These are phyloP conservation scores for Dysphania ambrosioides DNA, from an alignment of 148 eudicot species.

Conservation along the genomic window DNA sequence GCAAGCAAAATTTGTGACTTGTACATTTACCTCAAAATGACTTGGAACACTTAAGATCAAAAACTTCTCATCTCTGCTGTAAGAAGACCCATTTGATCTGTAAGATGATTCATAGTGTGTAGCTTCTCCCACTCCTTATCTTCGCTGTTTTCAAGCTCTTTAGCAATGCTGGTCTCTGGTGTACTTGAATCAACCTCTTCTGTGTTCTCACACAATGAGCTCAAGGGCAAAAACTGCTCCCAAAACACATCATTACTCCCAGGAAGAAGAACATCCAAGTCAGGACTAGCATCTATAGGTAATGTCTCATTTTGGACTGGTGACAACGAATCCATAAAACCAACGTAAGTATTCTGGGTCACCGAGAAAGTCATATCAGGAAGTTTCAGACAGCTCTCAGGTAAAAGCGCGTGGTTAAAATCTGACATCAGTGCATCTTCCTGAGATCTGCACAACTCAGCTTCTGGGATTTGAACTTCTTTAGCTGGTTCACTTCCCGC, in stretches of 20 bases:
- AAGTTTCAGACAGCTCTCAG: slow-evolving; percentile 23
- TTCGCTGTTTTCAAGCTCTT: slow-evolving; percentile 35
- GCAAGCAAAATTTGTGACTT: slow-evolving; percentile 1
- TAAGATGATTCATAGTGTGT: slow-evolving; percentile 48
- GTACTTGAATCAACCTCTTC: slow-evolving; percentile 45
- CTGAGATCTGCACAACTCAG: slow-evolving; percentile 20
- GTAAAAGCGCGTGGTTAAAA: slow-evolving; percentile 24
- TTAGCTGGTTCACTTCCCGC: slow-evolving; percentile 19
- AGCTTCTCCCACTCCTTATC: slow-evolving; percentile 44
- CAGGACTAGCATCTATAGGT: slow-evolving; percentile 32
- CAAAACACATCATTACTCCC: slow-evolving; percentile 77
- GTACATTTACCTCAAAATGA: slow-evolving; percentile 23
- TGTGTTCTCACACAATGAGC: slow-evolving; percentile 38
- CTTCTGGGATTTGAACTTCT: slow-evolving; percentile 30
- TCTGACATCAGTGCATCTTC: slow-evolving; percentile 28
- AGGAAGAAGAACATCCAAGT: slow-evolving; percentile 48
- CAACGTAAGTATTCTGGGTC: slow-evolving; percentile 27
- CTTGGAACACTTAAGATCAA: slow-evolving; percentile 24
- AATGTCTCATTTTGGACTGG: slow-evolving; percentile 33
- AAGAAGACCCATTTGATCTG: slow-evolving; percentile 67
- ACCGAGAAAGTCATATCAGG: slow-evolving; percentile 35
- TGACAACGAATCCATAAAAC: slow-evolving; percentile 27
- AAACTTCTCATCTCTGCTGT: slow-evolving; percentile 37
- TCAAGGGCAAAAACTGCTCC: slow-evolving; percentile 76
- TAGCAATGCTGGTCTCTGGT: slow-evolving; percentile 29